A percentile compares a stretch with the other conserved stretches of the same genome.
These are phyloP conservation scores for Fusarium tupiense DNA, from an alignment of 2,329 filamentous ascomycete genomes.

Conservation along the genomic window DNA sequence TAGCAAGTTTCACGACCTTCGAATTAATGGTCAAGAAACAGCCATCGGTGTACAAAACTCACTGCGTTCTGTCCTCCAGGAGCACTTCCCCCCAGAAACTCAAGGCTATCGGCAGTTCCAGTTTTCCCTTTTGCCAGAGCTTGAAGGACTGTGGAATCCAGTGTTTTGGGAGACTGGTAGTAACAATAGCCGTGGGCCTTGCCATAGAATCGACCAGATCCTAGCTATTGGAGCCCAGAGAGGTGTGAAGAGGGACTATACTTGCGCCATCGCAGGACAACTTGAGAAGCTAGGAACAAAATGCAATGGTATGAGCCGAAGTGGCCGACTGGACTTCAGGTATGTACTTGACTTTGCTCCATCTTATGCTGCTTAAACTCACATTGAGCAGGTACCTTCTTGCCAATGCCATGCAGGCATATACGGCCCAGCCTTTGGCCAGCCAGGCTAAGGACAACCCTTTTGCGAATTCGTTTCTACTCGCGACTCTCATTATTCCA, in stretches of 20 bases:
- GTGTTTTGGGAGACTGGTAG: constrained; percentile 55
- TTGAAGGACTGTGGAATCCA: constrained; percentile 63
- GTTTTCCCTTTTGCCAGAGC: constrained; percentile 59
- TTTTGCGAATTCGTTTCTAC: constrained; percentile 61
- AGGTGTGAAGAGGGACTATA: constrained; percentile 61
- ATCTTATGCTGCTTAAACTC: not conserved
- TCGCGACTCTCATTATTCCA: constrained; percentile 68
- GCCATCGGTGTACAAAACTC: constrained; percentile 67
- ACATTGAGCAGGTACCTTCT: constrained; percentile 62
- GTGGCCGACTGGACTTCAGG: constrained; percentile 68
- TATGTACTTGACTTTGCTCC: constrained; percentile 45
- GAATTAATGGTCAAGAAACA: constrained; percentile 53
- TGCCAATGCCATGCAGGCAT: constrained; percentile 68
- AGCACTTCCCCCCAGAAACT: constrained; percentile 60
- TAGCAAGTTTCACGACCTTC: constrained; percentile 58
- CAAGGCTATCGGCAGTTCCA: constrained; percentile 59
- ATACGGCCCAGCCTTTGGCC: constrained; percentile 60
- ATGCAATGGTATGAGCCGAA: constrained; percentile 59
- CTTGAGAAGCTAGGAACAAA: constrained; percentile 66
- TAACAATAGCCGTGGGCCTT: constrained; percentile 44
- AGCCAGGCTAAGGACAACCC: constrained; percentile 64
- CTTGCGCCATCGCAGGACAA: constrained; percentile 58
- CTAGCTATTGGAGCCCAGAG: constrained; percentile 68
- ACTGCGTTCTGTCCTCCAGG: constrained; percentile 62
- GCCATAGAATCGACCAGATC: constrained; percentile 64